Conservation (phyloP, 2,329 filamentous ascomycete species). For the Paecilomyces sp. region DNA sequence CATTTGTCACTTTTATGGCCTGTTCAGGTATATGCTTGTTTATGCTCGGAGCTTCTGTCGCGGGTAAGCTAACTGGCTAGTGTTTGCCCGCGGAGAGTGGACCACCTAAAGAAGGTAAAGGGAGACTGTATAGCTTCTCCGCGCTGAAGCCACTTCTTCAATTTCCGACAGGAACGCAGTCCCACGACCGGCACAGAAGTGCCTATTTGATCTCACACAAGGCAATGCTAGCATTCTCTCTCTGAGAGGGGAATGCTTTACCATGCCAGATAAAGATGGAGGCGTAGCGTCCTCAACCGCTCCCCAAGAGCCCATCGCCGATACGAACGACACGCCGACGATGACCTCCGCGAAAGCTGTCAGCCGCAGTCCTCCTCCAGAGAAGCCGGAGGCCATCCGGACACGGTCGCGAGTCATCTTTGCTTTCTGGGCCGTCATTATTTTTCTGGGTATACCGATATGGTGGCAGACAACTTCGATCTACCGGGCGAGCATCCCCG, state of each 20-base stretch:
- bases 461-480: conserved; percentile 96
- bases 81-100: neutral
- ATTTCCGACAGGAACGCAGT: neutral
- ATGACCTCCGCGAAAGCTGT: conserved; percentile 21
- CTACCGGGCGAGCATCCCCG: conserved; percentile 74
- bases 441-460: conserved; percentile 79
- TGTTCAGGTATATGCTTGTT: no score
- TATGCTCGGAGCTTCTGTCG: neutral
- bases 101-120: neutral
- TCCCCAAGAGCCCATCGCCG: conserved; percentile 4
- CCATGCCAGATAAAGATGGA: conserved; percentile 28
- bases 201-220: neutral
- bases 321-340: conserved; percentile 7
- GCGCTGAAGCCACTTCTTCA: conserved; percentile 1
- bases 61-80: neutral
- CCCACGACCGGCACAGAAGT: neutral
- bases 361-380: conserved; percentile 60
- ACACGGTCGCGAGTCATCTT: conserved; percentile 68
- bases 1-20: no score
- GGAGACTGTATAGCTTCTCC: neutral
- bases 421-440: conserved; percentile 84
- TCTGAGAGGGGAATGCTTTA: conserved; percentile 23
- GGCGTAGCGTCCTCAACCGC: conserved; percentile 21
- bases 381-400: conserved; percentile 62
- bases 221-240: conserved; percentile 1